phyloP scores from a whole-genome alignment of 2,329 filamentous ascomycete species.

The Neoascochyta sp. region DNA sequence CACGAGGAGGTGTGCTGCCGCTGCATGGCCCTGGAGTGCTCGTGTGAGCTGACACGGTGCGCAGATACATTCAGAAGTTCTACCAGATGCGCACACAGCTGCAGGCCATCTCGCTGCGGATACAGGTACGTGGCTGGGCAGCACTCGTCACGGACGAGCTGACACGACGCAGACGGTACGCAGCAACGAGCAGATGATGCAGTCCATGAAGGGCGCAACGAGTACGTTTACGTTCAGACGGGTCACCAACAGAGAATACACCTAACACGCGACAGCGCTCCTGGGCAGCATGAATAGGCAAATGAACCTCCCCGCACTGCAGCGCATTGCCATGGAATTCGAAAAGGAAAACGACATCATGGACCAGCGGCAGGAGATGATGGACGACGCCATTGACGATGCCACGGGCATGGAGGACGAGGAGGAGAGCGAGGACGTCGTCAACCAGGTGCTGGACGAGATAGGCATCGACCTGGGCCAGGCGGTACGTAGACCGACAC shows the following conservation, averaged over 20 bases:
- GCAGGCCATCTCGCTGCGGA: conserved; percentile 89
- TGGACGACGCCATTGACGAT: conserved; percentile 98
- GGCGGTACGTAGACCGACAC: conserved; percentile 75
- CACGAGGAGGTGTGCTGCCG: conserved; percentile 63
- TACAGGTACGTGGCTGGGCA: conserved; percentile 64
- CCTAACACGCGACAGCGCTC: conserved; percentile 52
- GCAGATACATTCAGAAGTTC: conserved; percentile 93
- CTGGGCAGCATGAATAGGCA: conserved; percentile 95
- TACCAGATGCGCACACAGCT: conserved; percentile 97
- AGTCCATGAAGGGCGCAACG: conserved; percentile 98
- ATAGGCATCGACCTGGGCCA: conserved; percentile 92
- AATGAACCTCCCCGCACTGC: conserved; percentile 93
- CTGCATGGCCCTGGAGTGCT: conserved; percentile 1
- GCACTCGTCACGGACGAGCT: conserved; percentile 9
- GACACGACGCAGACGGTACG: conserved; percentile 70
- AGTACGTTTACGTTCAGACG: conserved; percentile 13
- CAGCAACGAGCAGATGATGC: conserved; percentile 99
- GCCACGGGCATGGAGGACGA: conserved; percentile 88
- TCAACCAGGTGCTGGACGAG: conserved; percentile 94
- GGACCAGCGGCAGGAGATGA: conserved; percentile 99
- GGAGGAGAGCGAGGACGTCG: conserved; percentile 93
- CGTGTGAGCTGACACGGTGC: conserved; percentile 8
- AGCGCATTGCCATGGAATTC: conserved; percentile 98
- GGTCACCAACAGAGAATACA: neutral
- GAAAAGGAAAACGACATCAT: conserved; percentile 99